Base-by-base conservation (phyloP, 2,329 filamentous ascomycete species). In the Colletotrichum tamarilloi region DNA sequence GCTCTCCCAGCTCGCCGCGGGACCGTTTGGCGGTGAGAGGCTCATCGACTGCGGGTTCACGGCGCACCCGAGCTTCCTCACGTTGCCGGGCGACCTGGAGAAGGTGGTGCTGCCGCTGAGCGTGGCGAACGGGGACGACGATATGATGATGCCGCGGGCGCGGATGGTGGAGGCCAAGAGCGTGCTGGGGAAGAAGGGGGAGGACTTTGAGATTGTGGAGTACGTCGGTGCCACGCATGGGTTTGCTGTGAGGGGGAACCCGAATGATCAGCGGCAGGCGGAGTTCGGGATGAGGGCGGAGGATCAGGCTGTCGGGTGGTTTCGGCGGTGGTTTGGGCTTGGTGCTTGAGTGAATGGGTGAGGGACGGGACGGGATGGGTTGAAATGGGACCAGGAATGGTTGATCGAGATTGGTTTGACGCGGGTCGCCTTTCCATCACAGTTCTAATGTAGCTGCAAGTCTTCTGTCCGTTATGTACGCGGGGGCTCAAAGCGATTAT, bases 31-130 rank as follows among this genome's bases (percentile, higher is more conserved):
- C 22, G 80, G 76, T 49, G 78, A 78, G 73, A 80, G 82, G 3
- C 82, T 91, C 11, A 79, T 90, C 55, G 85, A 90, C 75, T 87
- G 83, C 7, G 87, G 78, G 8, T 90, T 90, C 76, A 84, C 85
- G 0, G 87, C 84, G 11, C 89, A 91, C 76, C 89, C 89, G 2
- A 87, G 85, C 62, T 76, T 85, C 26, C 73, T 92, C 28, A 77
- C 76, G 0, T 67, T 91, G 2, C 86, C 87, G 0, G 80, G 70
- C 12, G 89, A 91, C 62, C 81, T 88, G 26, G 81, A 87, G 38
- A 82, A 81, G 49, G 78, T 88, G 3, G 78, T 74, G 2, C 72
- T 83, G 16, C 88, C 89, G 3, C 75, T 87, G 30, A 85, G 84
- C 49, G 83, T 89, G 68, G 85, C 85, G 1, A 74, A 88, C 5